Base-by-base conservation (phyloP, 768 basidiomycete genomes). In the Trametes cinnabarina region DNA sequence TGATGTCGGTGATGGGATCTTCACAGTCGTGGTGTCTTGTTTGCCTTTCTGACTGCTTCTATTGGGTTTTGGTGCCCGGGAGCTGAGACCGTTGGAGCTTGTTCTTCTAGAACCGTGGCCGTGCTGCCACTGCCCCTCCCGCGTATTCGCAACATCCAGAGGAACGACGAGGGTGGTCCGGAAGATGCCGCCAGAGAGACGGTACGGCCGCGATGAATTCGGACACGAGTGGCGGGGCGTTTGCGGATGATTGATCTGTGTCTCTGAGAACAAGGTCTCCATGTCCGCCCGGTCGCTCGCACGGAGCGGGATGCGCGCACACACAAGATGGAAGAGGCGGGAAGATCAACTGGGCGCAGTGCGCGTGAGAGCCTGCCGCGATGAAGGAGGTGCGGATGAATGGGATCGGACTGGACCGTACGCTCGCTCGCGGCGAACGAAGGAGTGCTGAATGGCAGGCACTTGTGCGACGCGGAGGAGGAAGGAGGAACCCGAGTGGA, bases 181-280 rank as follows among this genome's bases (percentile, higher is more conserved):
- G 54, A 5, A 55, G 54, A 40, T 40, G 54, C 54, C 46, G 54
- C 46, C 25, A 6, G 17, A 37, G n/a, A 28, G 34, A 40, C 52
- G 42, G 30, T 44, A 44, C n/a, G 17, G 7, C 46, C 46, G 52
- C 42, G 52, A 37, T 15, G 37, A 25, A 14, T 30, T 30, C 32
- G 42, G 41, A 19, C 11, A 34, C 10, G 46, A 35, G 35, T 40
- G 44, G 44, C 44, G 22, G 44, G 44, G 44, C 44, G 30, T 32
- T 32, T 32, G 30, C 30, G 12, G 12, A 11, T 55, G 54, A 55
- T 55, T 47, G 54, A 55, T 55, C 20, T 42, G 20, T 47, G 54
- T 55, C 26, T 55, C 22, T 23, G 46, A 55, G 20, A 40, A 55
- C 54, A 55, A 55, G 54, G 54, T 30, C 46, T 46, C 46, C 37